Evolutionary conservation across 2,329 filamentous ascomycete species (phyloP).

Genomic region (Colletotrichum theobromicola): DNA sequence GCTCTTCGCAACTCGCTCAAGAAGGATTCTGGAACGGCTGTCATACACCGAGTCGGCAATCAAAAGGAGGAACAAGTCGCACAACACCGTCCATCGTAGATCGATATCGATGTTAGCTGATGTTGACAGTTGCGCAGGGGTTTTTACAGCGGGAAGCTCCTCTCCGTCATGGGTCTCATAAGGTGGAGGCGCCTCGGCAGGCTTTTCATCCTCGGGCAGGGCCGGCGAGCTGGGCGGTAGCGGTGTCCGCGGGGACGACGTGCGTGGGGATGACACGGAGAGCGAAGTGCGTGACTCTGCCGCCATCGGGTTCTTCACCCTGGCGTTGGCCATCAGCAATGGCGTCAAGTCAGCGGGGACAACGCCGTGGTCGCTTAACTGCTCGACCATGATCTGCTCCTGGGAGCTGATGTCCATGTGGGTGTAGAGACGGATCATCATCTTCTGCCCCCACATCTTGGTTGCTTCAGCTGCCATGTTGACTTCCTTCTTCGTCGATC

Average conservation of each 20-base stretch:
- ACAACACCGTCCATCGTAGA: conserved; percentile 94
- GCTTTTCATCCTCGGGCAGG: conserved; percentile 45
- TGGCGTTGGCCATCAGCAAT: conserved; percentile 86
- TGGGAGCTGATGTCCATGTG: conserved; percentile 95
- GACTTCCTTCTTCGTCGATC: conserved; percentile 74
- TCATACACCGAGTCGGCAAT: conserved; percentile 97
- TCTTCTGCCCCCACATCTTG: conserved; percentile 97
- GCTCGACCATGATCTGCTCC: conserved; percentile 99
- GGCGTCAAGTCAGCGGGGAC: conserved; percentile 83
- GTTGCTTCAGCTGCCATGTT: conserved; percentile 75
- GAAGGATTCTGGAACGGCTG: conserved; percentile 79
- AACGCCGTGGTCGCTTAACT: conserved; percentile 91
- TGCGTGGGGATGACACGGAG: neutral
- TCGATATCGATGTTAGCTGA: conserved; percentile 93
- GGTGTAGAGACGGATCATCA: conserved; percentile 92
- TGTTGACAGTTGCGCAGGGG: conserved; percentile 80
- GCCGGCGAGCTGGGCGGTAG: conserved; percentile 27
- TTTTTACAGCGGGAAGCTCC: conserved; percentile 79
- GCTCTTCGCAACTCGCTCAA: conserved; percentile 82
- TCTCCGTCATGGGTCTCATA: conserved; percentile 70
- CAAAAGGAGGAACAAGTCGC: conserved; percentile 93
- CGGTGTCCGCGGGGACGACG: neutral
- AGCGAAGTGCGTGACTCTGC: conserved; percentile 34
- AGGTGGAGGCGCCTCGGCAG: conserved; percentile 59
- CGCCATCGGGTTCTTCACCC: conserved; percentile 91